Evolutionary conservation across 495 filamentous ascomycete species (phyloP), one percentile per base, ranked within the genome.

Genomic region (Trichodelitschia bisporula): DNA sequence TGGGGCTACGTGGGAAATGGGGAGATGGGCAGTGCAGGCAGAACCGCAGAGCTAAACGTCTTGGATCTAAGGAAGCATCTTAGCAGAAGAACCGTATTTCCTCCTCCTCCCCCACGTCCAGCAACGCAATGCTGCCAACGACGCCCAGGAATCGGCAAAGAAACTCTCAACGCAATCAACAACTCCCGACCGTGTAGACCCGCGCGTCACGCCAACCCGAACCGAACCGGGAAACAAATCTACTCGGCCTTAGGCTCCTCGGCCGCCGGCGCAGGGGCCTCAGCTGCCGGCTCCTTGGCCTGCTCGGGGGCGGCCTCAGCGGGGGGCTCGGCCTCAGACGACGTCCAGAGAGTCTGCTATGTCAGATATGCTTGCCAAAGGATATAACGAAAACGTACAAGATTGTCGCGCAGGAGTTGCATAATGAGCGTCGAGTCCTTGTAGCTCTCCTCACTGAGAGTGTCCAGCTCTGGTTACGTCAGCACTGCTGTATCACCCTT

Each of bases 361-460:
- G 21, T 28, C 14, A 2, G 18, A n/a, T 9, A 19, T 16, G 12
- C 14, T 17, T 12, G 11, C 15, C 2, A 19, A 21, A 5, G 16
- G 15, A 13, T 24, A 9, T 4, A 10, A 28, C 13, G 18, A n/a
- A 10, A 14, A 29, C 79, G 46, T 72, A 95, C 86, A 57, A 97
- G 55, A 64, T 97, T 97, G 62, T 97, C 86, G 50, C 86, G 70
- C 49, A 97, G 71, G 37, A 97, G 75, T 61, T 97, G 86, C 86
- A 97, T 97, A 63, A 97, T 97, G 39, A 97, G 69, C 31, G 86
- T 97, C 25, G 84, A 93, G 61, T 97, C 86, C 69, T 95, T 95
- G 75, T 97, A 97, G 70, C 80, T 91, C 67, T 97, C 86, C 67
- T 97, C 86, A 55, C 77, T 90, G 34, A 97, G 61, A 46, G 86